Conservation (phyloP, 2,329 filamentous ascomycete species). For the Albophoma yamanashiensis region DNA sequence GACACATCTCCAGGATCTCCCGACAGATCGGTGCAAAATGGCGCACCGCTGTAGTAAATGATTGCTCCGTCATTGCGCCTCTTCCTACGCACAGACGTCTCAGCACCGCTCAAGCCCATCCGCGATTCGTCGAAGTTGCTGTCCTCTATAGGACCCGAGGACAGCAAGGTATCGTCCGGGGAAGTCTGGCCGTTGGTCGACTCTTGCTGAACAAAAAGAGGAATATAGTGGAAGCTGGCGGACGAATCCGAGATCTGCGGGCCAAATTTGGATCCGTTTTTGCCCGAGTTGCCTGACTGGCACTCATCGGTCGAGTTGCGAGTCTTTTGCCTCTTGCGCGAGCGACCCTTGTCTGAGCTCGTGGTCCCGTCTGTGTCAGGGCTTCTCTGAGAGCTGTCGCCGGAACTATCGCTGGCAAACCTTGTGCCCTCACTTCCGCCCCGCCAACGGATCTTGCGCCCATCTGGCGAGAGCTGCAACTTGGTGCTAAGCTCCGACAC, state of each 20-base stretch:
- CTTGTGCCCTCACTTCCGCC: constrained; percentile 56
- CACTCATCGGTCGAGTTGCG: constrained; percentile 22
- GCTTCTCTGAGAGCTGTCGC: constrained; percentile 34
- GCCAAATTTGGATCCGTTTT: constrained; percentile 28
- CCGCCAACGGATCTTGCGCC: constrained; percentile 70
- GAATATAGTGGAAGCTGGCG: constrained; percentile 52
- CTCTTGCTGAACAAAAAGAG: constrained; percentile 44
- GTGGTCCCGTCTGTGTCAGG: constrained; percentile 39
- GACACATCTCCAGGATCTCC: constrained; percentile 47
- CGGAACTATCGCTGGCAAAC: constrained; percentile 53
- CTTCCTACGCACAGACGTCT: constrained; percentile 36
- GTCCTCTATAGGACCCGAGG: constrained; percentile 33
- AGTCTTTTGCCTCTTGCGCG: constrained; percentile 35
- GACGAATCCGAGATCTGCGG: constrained; percentile 26
- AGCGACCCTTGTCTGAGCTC: constrained; percentile 27
- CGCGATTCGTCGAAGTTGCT: constrained; percentile 37
- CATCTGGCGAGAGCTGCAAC: constrained; percentile 68
- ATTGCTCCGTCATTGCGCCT: constrained; percentile 60
- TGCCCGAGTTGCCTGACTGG: constrained; percentile 22
- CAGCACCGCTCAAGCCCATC: constrained; percentile 37
- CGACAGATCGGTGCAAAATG: constrained; percentile 72
- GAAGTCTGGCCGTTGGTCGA: constrained; percentile 36
- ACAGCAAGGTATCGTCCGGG: constrained; percentile 37
- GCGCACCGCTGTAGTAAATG: constrained; percentile 72
- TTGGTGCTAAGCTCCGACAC: constrained; percentile 60